These are phyloP conservation scores for Cenchrus americanus DNA, from an alignment of 176 grass and related monocot genomes.

Conservation along the genomic window DNA sequence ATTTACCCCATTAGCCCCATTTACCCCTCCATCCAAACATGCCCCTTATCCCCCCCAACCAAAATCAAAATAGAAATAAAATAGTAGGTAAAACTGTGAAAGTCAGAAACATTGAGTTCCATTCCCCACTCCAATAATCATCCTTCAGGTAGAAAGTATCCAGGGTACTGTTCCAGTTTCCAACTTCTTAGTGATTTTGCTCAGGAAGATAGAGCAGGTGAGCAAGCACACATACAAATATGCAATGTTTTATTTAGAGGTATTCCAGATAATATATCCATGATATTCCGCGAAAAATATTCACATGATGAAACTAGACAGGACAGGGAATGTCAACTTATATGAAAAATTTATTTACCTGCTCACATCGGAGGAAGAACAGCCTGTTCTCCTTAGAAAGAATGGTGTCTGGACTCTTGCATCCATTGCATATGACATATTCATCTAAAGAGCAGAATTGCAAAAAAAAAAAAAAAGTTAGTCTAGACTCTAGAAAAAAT, in stretches of 20 bases:
- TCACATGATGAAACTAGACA: background rate
- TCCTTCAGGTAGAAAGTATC: no score
- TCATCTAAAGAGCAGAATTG: constrained; percentile 62
- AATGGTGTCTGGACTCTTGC: constrained; percentile 98
- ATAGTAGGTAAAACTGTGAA: background rate
- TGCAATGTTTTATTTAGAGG: background rate
- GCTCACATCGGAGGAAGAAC: constrained; percentile 96
- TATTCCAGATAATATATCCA: background rate
- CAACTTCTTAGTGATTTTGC: background rate
- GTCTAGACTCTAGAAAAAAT: background rate
- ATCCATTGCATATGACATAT: constrained; percentile 99
- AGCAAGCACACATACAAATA: background rate
- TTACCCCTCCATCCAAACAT: no score
- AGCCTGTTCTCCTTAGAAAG: constrained; percentile 98
- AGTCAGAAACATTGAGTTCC: background rate
- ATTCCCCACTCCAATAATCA: no score
- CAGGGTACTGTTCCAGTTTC: background rate
- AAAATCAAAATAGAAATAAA: background rate
- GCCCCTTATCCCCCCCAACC: background rate
- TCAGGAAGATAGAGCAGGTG: background rate
- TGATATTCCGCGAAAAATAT: background rate
- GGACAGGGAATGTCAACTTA: background rate
- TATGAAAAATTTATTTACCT: constrained; percentile 51
- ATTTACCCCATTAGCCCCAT: no score
- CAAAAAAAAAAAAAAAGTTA: background rate